Percentiles rank a stretch among this genome's conserved stretches.
Evolutionary conservation across 2,329 filamentous ascomycete species (phyloP).

Genomic region (Didymella arachidicola): DNA sequence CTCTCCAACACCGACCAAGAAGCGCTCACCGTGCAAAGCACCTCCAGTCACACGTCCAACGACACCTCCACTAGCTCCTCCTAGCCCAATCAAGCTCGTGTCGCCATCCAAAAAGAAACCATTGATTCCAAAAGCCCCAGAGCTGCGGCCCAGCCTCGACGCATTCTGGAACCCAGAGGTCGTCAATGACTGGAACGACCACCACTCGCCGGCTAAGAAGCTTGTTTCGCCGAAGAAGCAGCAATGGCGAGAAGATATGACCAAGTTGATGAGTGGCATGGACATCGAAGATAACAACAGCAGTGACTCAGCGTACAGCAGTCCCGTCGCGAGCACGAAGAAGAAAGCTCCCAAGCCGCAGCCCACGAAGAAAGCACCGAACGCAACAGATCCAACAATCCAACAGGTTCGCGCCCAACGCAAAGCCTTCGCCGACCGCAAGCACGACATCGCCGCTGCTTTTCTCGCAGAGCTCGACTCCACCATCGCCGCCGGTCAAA

Average conservation of each 20-base stretch:
- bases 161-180: slow-evolving; percentile 50
- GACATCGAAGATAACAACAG: slow-evolving; percentile 33
- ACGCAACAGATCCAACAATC: slow-evolving; percentile 20
- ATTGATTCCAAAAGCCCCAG: slow-evolving; percentile 39
- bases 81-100: slow-evolving; percentile 44
- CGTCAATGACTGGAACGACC: slow-evolving; percentile 50
- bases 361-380: slow-evolving; percentile 17
- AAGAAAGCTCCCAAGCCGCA: slow-evolving; percentile 9
- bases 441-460: slow-evolving; percentile 66
- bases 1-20: slow-evolving; percentile 46
- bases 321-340: slow-evolving; percentile 36
- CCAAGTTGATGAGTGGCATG: slow-evolving; percentile 38
- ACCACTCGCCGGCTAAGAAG: slow-evolving; percentile 46
- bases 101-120: slow-evolving; percentile 49
- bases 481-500: slow-evolving; percentile 66
- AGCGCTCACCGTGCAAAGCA: slow-evolving; percentile 46
- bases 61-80: slow-evolving; percentile 42
- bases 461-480: slow-evolving; percentile 76
- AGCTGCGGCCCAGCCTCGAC: slow-evolving; percentile 48
- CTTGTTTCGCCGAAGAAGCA: slow-evolving; percentile 48
- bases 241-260: slow-evolving; percentile 42
- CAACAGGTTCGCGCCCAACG: slow-evolving; percentile 41
- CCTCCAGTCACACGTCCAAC: slow-evolving; percentile 40
- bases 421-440: slow-evolving; percentile 68
- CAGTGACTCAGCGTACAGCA: slow-evolving; percentile 29